A percentile compares a stretch with the other conserved stretches of the same genome.
Evolutionary conservation across 208 protist genomes (phyloP).

Genomic region (Kentomonas sorsogonicus): DNA sequence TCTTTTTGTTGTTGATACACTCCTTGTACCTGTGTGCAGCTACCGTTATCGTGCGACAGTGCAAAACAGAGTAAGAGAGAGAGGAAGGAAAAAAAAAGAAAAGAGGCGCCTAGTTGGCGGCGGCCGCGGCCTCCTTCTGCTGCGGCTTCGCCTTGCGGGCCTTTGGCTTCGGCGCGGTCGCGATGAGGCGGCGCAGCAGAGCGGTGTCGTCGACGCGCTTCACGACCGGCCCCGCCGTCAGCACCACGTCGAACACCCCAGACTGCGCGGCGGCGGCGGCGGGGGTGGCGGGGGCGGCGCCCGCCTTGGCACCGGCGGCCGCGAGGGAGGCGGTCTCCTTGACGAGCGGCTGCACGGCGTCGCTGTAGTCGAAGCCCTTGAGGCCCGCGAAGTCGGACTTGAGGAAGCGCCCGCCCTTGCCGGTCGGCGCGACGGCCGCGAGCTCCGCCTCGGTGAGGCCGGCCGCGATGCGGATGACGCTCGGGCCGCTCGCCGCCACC

Average conservation of each 20-base stretch:
- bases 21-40: too few species aligned
- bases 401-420: conserved; percentile 67
- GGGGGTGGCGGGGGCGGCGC: conserved; percentile 7
- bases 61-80: conserved; percentile 15
- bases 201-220: conserved; percentile 66
- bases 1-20: too few species aligned
- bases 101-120: background rate
- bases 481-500: conserved; percentile 67
- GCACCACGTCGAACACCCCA: conserved; percentile 56
- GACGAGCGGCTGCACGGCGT: conserved; percentile 12
- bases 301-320: background rate
- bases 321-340: conserved; percentile 4
- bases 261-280: conserved; percentile 1
- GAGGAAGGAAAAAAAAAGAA: conserved; percentile 6
- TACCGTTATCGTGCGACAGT: background rate
- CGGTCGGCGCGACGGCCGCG: conserved; percentile 43
- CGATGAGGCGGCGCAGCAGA: conserved; percentile 55
- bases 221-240: conserved; percentile 37
- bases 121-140: background rate
- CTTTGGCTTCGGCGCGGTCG: conserved; percentile 61
- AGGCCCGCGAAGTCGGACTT: conserved; percentile 75
- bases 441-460: conserved; percentile 37
- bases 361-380: conserved; percentile 81
- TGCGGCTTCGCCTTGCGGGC: conserved; percentile 25
- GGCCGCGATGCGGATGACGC: conserved; percentile 73